A percentile compares a stretch with the other conserved stretches of the same genome.
phyloP scores from a whole-genome alignment of 2,329 filamentous ascomycete species.

The Phialophora chinensis region DNA sequence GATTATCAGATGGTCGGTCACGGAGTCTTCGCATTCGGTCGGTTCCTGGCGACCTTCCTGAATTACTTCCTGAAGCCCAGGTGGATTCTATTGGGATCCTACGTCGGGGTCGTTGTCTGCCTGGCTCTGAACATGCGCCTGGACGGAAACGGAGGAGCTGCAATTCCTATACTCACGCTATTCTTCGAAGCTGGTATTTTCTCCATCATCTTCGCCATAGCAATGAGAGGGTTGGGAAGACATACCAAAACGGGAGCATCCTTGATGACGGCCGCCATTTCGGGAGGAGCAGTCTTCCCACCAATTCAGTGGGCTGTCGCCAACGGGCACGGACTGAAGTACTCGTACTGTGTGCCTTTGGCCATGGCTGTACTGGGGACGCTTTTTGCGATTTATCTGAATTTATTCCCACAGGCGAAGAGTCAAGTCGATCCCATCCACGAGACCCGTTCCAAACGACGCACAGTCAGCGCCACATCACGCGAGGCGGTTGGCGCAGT shows the following conservation, averaged over 20 bases:
- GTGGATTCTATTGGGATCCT: slow-evolving; percentile 61
- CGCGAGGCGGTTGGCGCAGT: slow-evolving; percentile 7
- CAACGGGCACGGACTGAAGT: slow-evolving; percentile 49
- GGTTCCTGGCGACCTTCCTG: slow-evolving; percentile 61
- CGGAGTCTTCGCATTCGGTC: slow-evolving; percentile 63
- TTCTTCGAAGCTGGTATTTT: slow-evolving; percentile 68
- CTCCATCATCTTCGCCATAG: slow-evolving; percentile 63
- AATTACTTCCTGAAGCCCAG: slow-evolving; percentile 64
- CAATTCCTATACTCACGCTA: slow-evolving; percentile 59
- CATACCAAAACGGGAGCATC: slow-evolving; percentile 64
- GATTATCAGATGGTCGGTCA: slow-evolving; percentile 62
- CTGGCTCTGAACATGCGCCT: slow-evolving; percentile 59
- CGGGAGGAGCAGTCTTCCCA: slow-evolving; percentile 61
- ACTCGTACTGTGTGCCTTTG: slow-evolving; percentile 60
- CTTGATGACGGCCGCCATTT: slow-evolving; percentile 60
- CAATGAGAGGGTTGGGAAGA: slow-evolving; percentile 62
- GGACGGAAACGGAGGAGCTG: slow-evolving; percentile 52
- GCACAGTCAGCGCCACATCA: slow-evolving; percentile 2
- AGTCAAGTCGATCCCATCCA: slow-evolving; percentile 59
- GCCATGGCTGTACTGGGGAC: slow-evolving; percentile 58
- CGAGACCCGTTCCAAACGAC: slow-evolving; percentile 33
- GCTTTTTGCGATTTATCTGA: slow-evolving; percentile 62
- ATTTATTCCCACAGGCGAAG: slow-evolving; percentile 54
- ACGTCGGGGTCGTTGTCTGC: slow-evolving; percentile 59
- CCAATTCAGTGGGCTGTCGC: slow-evolving; percentile 58